Percentiles rank a stretch among this genome's conserved stretches.
phyloP scores from a whole-genome alignment of 2,329 filamentous ascomycete species.

The Lecanosticta acicola region DNA sequence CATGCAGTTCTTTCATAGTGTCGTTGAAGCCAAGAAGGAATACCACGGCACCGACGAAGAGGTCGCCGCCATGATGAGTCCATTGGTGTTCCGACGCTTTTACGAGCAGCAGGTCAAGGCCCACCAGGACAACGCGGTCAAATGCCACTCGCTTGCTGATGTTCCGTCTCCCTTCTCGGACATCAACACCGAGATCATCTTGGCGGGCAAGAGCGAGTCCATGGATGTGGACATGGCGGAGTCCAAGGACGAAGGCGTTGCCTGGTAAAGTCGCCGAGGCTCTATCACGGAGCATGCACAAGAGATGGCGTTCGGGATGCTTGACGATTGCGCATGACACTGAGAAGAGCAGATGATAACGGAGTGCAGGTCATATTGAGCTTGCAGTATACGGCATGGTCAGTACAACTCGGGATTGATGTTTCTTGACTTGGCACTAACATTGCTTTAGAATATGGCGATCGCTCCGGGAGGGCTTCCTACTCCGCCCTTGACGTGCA shows the following conservation, averaged over 20 bases:
- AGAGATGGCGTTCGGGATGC: neutral
- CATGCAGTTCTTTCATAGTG: neutral
- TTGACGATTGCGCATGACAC: neutral
- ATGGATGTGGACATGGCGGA: slow-evolving; percentile 5
- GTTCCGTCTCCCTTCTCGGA: neutral
- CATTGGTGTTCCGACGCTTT: neutral
- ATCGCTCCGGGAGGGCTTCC: neutral
- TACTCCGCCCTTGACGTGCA: neutral
- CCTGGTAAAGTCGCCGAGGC: neutral
- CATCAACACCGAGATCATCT: slow-evolving; percentile 5
- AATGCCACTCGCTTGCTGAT: slow-evolving; percentile 3
- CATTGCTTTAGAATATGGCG: neutral
- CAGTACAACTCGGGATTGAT: neutral
- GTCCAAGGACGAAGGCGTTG: neutral
- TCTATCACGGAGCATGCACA: neutral
- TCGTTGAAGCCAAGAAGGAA: neutral
- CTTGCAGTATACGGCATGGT: neutral
- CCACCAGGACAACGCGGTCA: slow-evolving; percentile 5
- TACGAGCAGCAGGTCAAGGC: neutral
- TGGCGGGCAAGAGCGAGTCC: neutral
- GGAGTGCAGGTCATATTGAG: neutral
- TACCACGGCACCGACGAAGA: neutral
- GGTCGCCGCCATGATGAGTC: neutral
- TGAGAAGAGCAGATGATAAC: too few species aligned
- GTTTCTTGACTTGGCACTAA: neutral